Conservation (phyloP, 2,329 filamentous ascomycete genomes). For the Proliferodiscus dingleyae region DNA sequence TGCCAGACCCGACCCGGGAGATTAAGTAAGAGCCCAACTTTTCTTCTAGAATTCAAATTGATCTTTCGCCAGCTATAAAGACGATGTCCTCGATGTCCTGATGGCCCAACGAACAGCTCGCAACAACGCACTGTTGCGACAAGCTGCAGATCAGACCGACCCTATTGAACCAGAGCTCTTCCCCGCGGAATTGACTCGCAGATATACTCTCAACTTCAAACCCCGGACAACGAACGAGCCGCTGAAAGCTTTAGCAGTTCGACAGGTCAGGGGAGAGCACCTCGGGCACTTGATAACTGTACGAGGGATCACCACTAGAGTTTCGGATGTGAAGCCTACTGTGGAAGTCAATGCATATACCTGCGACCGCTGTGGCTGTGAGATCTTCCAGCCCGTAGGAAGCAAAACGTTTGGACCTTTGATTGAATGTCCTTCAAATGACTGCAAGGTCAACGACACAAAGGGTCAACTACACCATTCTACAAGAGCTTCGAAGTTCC, state of each 20-base stretch:
- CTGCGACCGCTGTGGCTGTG: conserved; percentile 91
- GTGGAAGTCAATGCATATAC: conserved; percentile 98
- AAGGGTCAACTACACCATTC: conserved; percentile 93
- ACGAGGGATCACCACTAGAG: conserved; percentile 87
- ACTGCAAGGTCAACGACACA: conserved; percentile 84
- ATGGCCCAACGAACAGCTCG: conserved; percentile 86
- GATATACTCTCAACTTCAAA: conserved; percentile 96
- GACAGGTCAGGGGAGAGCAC: conserved; percentile 88
- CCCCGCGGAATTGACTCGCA: conserved; percentile 82
- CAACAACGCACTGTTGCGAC: conserved; percentile 70
- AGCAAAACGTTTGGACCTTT: conserved; percentile 89
- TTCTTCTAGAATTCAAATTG: conserved; percentile 12
- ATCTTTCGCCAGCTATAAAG: conserved; percentile 71
- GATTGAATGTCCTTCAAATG: conserved; percentile 79
- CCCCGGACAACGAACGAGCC: conserved; percentile 67
- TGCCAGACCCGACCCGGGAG: conserved; percentile 74
- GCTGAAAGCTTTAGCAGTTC: conserved; percentile 72
- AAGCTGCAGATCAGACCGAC: conserved; percentile 62
- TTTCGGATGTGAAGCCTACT: conserved; percentile 95
- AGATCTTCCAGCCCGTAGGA: conserved; percentile 94
- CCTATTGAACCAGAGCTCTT: conserved; percentile 72
- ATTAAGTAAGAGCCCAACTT: conserved; percentile 55
- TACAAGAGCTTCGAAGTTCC: conserved; percentile 92
- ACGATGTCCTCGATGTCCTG: conserved; percentile 93
- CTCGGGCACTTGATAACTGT: conserved; percentile 91